phyloP scores from a whole-genome alignment of 1,284 basidiomycete species.

The Farysia itapuensis region DNA sequence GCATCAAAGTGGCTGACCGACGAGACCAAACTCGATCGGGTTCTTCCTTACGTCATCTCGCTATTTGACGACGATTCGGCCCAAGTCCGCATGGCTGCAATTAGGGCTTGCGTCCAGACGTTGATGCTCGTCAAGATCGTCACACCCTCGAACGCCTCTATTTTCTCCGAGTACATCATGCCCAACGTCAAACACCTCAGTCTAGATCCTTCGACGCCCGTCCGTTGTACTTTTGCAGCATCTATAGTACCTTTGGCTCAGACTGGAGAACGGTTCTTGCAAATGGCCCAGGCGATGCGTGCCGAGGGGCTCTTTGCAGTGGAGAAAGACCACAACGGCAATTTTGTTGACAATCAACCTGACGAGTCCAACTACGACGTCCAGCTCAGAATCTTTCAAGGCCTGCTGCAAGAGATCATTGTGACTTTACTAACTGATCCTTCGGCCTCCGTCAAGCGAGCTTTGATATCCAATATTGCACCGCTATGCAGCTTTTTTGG shows the following conservation, averaged over 20 bases:
- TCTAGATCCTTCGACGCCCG: slow-evolving; percentile 81
- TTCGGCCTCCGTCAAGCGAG: slow-evolving; percentile 65
- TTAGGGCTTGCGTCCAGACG: slow-evolving; percentile 80
- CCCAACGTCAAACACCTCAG: slow-evolving; percentile 83
- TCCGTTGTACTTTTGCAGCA: slow-evolving; percentile 84
- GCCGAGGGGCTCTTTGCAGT: slow-evolving; percentile 75
- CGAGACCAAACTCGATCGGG: slow-evolving; percentile 90
- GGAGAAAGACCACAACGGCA: slow-evolving; percentile 72
- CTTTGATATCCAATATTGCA: slow-evolving; percentile 73
- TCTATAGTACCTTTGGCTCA: slow-evolving; percentile 82
- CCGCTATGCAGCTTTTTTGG: slow-evolving; percentile 91
- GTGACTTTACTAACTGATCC: slow-evolving; percentile 69
- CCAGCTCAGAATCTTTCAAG: slow-evolving; percentile 76
- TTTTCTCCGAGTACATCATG: slow-evolving; percentile 92
- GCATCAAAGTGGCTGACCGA: slow-evolving; percentile 77
- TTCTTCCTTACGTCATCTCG: slow-evolving; percentile 88
- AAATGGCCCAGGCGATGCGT: slow-evolving; percentile 87
- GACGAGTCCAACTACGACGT: slow-evolving; percentile 44
- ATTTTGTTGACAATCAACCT: slow-evolving; percentile 32
- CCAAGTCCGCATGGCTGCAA: slow-evolving; percentile 69
- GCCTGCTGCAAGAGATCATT: slow-evolving; percentile 83
- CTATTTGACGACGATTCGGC: slow-evolving; percentile 82
- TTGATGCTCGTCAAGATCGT: slow-evolving; percentile 82
- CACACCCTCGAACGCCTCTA: slow-evolving; percentile 79
- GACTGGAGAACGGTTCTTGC: slow-evolving; percentile 79